Evolutionary conservation across 2,329 filamentous ascomycete genomes (phyloP).

Genomic region (Ophioceras dolichostomum): DNA sequence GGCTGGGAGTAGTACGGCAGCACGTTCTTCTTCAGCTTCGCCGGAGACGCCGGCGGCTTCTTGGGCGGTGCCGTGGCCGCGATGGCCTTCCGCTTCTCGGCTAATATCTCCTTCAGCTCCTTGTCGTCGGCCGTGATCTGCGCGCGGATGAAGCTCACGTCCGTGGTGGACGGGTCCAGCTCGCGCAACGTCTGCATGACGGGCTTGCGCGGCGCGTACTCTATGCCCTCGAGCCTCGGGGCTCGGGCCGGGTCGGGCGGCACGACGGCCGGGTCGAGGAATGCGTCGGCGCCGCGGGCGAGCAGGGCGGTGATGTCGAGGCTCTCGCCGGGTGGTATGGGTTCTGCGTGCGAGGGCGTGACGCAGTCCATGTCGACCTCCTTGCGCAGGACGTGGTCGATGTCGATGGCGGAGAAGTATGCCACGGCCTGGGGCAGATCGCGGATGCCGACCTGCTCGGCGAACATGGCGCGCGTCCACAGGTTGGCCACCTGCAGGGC

Average conservation of each 20-base stretch:
- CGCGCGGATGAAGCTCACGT: slow-evolving; percentile 61
- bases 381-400: slow-evolving; percentile 91
- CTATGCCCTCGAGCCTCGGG: slow-evolving; percentile 48
- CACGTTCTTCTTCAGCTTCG: slow-evolving; percentile 10
- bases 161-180: slow-evolving; percentile 24
- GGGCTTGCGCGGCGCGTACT: slow-evolving; percentile 58
- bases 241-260: slow-evolving; percentile 35
- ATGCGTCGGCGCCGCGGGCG: slow-evolving; percentile 55
- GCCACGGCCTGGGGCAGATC: slow-evolving; percentile 90
- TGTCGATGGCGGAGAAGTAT: slow-evolving; percentile 91
- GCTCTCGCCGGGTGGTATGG: slow-evolving; percentile 76
- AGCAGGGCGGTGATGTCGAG: slow-evolving; percentile 74
- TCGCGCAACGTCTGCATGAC: slow-evolving; percentile 66
- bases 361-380: slow-evolving; percentile 97
- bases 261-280: slow-evolving; percentile 51
- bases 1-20: slow-evolving; percentile 24
- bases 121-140: slow-evolving; percentile 67
- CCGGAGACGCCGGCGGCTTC: background rate
- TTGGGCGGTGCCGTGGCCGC: slow-evolving; percentile 5
- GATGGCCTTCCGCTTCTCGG: slow-evolving; percentile 34
- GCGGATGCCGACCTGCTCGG: slow-evolving; percentile 90
- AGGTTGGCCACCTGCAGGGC: slow-evolving; percentile 88
- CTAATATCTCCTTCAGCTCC: slow-evolving; percentile 64
- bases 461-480: slow-evolving; percentile 96
- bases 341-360: slow-evolving; percentile 69